Percentiles rank a stretch among this genome's conserved stretches.
phyloP scores from a whole-genome alignment of 345 rosid genomes.

The Camelina hispida region DNA sequence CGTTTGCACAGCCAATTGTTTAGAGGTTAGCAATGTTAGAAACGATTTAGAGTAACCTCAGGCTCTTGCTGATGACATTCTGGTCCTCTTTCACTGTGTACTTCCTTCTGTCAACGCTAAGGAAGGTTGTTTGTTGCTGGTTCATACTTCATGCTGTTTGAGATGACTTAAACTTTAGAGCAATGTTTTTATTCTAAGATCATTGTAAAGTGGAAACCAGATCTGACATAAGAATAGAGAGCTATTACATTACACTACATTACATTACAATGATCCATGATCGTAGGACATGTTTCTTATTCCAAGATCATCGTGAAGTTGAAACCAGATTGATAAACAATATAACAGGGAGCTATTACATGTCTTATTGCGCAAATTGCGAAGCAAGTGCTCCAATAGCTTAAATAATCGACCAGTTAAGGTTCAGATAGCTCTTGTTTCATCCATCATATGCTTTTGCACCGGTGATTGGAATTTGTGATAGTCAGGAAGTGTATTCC shows the following conservation, averaged over 20 bases:
- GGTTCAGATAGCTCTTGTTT: slow-evolving; percentile 19
- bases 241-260: not conserved
- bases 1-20: not conserved
- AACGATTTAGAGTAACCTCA: not conserved
- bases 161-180: slow-evolving; percentile 1
- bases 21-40: slow-evolving; percentile 17
- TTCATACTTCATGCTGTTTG: slow-evolving; percentile 15
- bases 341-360: not conserved
- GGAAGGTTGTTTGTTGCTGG: slow-evolving; percentile 10
- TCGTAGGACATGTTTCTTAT: not conserved
- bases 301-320: slow-evolving; percentile 1
- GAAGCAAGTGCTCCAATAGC: slow-evolving; percentile 22
- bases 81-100: slow-evolving; percentile 1
- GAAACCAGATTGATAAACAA: not conserved
- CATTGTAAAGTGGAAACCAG: slow-evolving; percentile 31
- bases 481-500: slow-evolving; percentile 45
- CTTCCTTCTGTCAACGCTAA: slow-evolving; percentile 9
- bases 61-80: not conserved
- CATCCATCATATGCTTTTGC: not conserved
- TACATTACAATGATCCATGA: too few relatives aligned
- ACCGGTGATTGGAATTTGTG: slow-evolving; percentile 37
- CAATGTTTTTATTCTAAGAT: not conserved
- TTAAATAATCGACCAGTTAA: not conserved
- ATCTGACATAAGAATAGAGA: slow-evolving; percentile 4
- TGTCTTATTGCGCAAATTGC: slow-evolving; percentile 15